These are phyloP conservation scores for Poronia punctata DNA, from an alignment of 495 filamentous ascomycete species.

Conservation along the genomic window DNA sequence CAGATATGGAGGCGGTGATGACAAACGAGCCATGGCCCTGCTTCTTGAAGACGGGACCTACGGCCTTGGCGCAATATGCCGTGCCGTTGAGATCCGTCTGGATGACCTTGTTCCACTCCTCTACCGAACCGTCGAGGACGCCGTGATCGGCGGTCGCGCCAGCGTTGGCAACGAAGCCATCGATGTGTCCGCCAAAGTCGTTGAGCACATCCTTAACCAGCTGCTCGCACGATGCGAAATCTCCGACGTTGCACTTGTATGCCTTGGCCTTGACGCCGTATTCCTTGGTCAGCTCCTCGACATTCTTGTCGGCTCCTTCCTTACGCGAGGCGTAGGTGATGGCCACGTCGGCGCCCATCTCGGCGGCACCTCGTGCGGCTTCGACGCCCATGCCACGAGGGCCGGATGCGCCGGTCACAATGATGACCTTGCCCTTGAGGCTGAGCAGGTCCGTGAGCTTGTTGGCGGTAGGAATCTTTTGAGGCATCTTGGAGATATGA, in stretches of 20 bases:
- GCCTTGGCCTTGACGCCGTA: conserved; percentile 56
- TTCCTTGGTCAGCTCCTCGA: conserved; percentile 38
- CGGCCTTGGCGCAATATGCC: conserved; percentile 56
- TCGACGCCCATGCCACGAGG: conserved; percentile 47
- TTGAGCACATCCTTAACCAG: conserved; percentile 46
- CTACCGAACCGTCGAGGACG: conserved; percentile 32
- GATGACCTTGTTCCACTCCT: conserved; percentile 49
- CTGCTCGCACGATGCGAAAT: conserved; percentile 46
- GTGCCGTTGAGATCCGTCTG: conserved; percentile 59
- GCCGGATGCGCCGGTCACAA: conserved; percentile 47
- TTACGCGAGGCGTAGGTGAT: conserved; percentile 40
- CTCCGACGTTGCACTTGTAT: conserved; percentile 59
- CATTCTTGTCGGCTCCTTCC: conserved; percentile 52
- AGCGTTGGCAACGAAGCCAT: conserved; percentile 42
- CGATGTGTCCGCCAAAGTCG: conserved; percentile 53
- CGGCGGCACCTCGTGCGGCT: conserved; percentile 40
- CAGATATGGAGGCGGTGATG: conserved; percentile 61
- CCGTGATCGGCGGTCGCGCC: conserved; percentile 38
- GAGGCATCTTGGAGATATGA: conserved; percentile 23
- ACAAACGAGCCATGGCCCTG: conserved; percentile 41
- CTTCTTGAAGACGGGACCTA: conserved; percentile 53
- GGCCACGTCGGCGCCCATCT: conserved; percentile 44
- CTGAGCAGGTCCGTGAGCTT: conserved; percentile 39
- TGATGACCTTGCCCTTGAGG: conserved; percentile 47
- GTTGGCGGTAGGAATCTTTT: conserved; percentile 22